Evolutionary conservation across 345 rosid species (phyloP).

Genomic region (Theobroma cacao): DNA sequence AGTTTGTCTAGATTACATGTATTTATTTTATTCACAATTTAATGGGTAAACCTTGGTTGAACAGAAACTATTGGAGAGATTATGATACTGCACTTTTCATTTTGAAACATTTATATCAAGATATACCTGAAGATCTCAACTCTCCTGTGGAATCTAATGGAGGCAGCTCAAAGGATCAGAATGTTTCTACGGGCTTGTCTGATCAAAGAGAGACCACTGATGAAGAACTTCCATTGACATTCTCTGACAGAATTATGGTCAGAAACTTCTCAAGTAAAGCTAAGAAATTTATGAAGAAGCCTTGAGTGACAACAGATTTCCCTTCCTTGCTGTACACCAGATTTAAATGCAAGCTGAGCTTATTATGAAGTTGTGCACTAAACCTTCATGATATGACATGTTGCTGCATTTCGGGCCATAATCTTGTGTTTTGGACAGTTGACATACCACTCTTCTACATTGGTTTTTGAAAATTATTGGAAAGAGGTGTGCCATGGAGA

Average conservation of each 20-base stretch:
- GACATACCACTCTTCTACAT: not conserved
- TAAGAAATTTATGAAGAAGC: slow-evolving; percentile 39
- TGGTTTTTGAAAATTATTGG: not conserved
- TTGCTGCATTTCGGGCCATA: slow-evolving; percentile 1
- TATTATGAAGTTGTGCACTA: not conserved
- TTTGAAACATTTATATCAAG: slow-evolving; percentile 74
- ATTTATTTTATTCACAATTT: not conserved
- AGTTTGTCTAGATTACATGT: not conserved
- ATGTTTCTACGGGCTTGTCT: slow-evolving; percentile 38
- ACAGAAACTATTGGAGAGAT: slow-evolving; percentile 99
- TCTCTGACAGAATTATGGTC: slow-evolving; percentile 44
- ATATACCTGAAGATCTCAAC: slow-evolving; percentile 59
- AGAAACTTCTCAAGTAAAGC: slow-evolving; percentile 64
- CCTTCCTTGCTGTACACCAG: not conserved
- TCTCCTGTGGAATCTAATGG: slow-evolving; percentile 26
- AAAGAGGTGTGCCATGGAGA: not conserved
- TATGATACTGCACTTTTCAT: slow-evolving; percentile 88
- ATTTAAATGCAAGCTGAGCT: slow-evolving; percentile 2
- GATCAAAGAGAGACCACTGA: slow-evolving; percentile 45
- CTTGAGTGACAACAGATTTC: slow-evolving; percentile 13
- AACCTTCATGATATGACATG: not conserved
- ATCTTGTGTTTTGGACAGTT: not conserved
- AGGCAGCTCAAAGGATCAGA: slow-evolving; percentile 31
- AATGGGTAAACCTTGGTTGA: slow-evolving; percentile 9
- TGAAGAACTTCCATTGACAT: slow-evolving; percentile 81